Conservation (phyloP, 345 rosid genomes). For the Dovyalis caffra region DNA sequence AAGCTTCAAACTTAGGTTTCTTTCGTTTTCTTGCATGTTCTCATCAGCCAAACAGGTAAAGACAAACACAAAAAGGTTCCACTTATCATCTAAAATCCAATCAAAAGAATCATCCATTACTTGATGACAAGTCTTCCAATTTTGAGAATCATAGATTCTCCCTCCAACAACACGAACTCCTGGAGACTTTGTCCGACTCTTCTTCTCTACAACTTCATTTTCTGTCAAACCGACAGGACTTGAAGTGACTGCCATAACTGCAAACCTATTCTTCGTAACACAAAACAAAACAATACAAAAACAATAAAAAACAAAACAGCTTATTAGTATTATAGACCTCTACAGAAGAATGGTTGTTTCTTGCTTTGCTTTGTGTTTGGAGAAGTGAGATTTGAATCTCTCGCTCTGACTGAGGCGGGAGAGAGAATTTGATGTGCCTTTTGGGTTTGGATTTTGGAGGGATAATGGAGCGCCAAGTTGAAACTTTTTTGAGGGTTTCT, state of each 20-base stretch:
- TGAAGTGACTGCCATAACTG: constrained; percentile 30
- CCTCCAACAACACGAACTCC: constrained; percentile 50
- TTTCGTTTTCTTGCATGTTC: not conserved
- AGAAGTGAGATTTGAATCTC: not conserved
- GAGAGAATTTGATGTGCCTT: not conserved
- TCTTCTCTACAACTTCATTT: constrained; percentile 13
- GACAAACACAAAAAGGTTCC: not conserved
- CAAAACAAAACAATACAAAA: too few species aligned
- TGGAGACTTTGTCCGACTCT: constrained; percentile 35
- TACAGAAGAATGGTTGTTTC: not conserved
- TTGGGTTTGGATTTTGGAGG: constrained; percentile 21
- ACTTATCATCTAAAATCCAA: not conserved
- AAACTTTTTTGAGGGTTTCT: constrained; percentile 9
- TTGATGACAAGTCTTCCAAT: constrained; percentile 81
- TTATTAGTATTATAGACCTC: not conserved
- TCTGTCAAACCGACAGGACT: constrained; percentile 3
- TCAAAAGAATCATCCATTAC: constrained; percentile 26
- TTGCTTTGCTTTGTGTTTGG: not conserved
- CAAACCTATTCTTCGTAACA: not conserved
- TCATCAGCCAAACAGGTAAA: not conserved
- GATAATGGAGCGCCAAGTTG: constrained; percentile 6
- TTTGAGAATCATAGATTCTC: constrained; percentile 52
- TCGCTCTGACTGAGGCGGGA: constrained; percentile 13
- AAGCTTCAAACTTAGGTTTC: not conserved
- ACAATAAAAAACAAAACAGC: not conserved